Base-by-base conservation (phyloP, 169 alveolate genomes). In the Miamiensis avidus region DNA sequence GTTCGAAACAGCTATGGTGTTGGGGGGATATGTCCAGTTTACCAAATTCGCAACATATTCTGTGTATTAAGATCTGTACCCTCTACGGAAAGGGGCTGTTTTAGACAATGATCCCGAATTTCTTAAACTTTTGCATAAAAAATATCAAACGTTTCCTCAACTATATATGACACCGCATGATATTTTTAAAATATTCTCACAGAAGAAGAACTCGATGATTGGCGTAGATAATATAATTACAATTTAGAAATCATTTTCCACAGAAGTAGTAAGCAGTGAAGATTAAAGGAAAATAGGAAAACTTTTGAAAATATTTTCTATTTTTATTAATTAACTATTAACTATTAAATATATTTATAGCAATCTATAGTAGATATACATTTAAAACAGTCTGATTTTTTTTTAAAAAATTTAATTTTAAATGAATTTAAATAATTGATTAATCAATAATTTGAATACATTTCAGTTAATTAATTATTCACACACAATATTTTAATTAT, bases 21-120 rank as follows among this genome's bases (percentile, higher is more conserved):
- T 79, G 84, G 84, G 84, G 28, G 84, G 84, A n/a, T 79, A 79
- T 64, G 49, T 31, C 25, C 64, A 79, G 16, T 79, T 79, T 79
- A 49, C 76, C 29, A 79, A 79, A 79, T 34, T n/a, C 15, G 84
- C 84, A 29, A 79, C 84, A 15, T 79, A 79, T 29, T 30, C 34
- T 28, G 84, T 79, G 0, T 65, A 79, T 79, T 27, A 34, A 29
- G 65, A 79, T 64, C 64, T 79, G 30, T 49, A 69, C 29, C 74
- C 84, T 0, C 25, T 79, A 32, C 34, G 84, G 64, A 79, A 65
- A 72, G 84, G 65, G 20, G 69, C 69, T 11, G 20, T 20, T 49
- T 49, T 49, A 49, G 20, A 49, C 20, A 49, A 49, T 49, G 20
- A 49, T 49, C 20, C 4, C 4, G 69, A 49, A 11, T 49, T 11